Base-by-base conservation (phyloP, 139 green algal genomes). In the Prasinococcaceae sp. region DNA sequence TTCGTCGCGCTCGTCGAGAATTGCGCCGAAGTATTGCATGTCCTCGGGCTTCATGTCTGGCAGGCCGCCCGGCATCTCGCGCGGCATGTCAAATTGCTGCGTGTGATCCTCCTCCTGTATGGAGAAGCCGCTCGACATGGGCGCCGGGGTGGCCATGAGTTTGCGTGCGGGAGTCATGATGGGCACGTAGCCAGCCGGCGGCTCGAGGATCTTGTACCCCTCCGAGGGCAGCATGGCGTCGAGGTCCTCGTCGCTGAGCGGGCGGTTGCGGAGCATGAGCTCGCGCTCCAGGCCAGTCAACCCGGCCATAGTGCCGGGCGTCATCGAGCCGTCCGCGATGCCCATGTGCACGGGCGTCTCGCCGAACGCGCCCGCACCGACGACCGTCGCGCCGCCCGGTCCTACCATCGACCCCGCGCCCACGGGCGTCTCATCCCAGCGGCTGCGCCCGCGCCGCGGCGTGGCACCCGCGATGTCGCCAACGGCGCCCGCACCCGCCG, bases 41-140 rank as follows among this genome's bases (percentile, higher is more conserved):
- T 98, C 90, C 78, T 98, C 90, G 0, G 84, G 83, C 73, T 95
- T 96, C 61, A 98, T 79, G 38, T 92, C 79, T 4, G 90, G 90
- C 42, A 98, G 75, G 16, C 85, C 90, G 65, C 92, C 84, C 16
- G 60, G 38, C 35, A 79, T 53, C 60, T 64, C 47, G 19, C 56
- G 19, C 2, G 72, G 76, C 37, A 89, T 68, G 58, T 88, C 77
- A 66, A 84, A 85, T 57, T 70, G 66, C 59, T 94, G 74, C 25
- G 24, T 36, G 14, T 76, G 69, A 49, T 82, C 79, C 63, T 93
- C 87, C 67, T 83, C 82, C 22, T 80, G 79, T n/a, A 92, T 90
- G 39, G 75, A 43, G 68, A 92, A 98, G 36, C 45, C 43, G 9
- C 80, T 81, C 22, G 82, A 92, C 56, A 77, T 63, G n/a, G 90